phyloP scores from a whole-genome alignment of 164 flowering plant species.

The grape (Vitis vinifera) region ASM3070453v1 NC_081823.1:2975501-2976000 shows the following conservation, averaged over 20 bases:
- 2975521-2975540: not conserved
- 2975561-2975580: slow-evolving; percentile 32
- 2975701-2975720: slow-evolving; percentile 24
- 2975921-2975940: no score
- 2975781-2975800: not conserved
- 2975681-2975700: slow-evolving; percentile 37
- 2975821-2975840: no score
- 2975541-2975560: not conserved
- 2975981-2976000: no score
- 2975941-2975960: no score
- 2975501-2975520: not conserved
- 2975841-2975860: no score
- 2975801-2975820: not conserved
- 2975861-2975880: no score
- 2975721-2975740: slow-evolving; percentile 30
- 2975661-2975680: slow-evolving; percentile 43
- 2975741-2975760: not conserved
- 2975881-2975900: no score
- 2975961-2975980: no score
- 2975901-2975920: no score
- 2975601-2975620: slow-evolving; percentile 14
- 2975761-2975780: not conserved
- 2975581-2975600: slow-evolving; percentile 36
- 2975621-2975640: slow-evolving; percentile 24
- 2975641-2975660: slow-evolving; percentile 33